Percentiles rank a stretch among this genome's conserved stretches.
Evolutionary conservation across 306 rosid species (phyloP).

Genomic region (Prunus fruticosa): DNA sequence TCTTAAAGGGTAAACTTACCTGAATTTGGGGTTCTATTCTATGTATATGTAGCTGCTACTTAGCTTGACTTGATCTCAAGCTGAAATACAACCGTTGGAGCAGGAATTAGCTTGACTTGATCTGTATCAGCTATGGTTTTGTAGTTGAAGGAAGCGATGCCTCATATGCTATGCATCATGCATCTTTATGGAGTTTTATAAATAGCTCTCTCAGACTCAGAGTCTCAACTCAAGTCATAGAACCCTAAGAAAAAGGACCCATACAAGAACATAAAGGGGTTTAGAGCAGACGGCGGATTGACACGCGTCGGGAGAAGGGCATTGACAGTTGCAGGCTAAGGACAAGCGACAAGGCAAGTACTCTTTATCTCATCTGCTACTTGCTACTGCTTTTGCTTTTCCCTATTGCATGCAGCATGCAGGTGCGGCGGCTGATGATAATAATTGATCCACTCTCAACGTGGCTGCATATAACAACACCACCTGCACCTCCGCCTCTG

Average conservation of each 20-base stretch:
- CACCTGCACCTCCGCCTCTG: slow-evolving; percentile 11
- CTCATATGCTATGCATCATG: too few relatives aligned
- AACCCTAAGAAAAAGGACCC: background rate
- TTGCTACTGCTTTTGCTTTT: too few relatives aligned
- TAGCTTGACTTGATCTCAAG: background rate
- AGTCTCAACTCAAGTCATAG: too few relatives aligned
- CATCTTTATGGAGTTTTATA: background rate
- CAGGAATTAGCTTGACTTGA: background rate
- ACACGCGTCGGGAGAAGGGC: slow-evolving; percentile 30
- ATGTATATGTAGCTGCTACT: background rate
- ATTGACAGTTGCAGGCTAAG: slow-evolving; percentile 18
- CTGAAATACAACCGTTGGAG: background rate
- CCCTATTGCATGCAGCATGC: slow-evolving; percentile 12
- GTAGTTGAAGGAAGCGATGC: background rate
- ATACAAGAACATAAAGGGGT: background rate
- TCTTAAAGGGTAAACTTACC: slow-evolving; percentile 5
- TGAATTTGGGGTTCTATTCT: background rate
- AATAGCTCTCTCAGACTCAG: background rate
- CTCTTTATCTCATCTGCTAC: background rate
- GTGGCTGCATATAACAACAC: slow-evolving; percentile 2
- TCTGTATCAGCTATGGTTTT: background rate
- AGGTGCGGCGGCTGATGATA: slow-evolving; percentile 11
- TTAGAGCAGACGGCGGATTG: background rate
- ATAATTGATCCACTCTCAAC: slow-evolving; percentile 10
- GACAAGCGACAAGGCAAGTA: background rate